phyloP scores from a whole-genome alignment of 2,329 filamentous ascomycete species.

The Magnaporthiopsis incrustans region DNA sequence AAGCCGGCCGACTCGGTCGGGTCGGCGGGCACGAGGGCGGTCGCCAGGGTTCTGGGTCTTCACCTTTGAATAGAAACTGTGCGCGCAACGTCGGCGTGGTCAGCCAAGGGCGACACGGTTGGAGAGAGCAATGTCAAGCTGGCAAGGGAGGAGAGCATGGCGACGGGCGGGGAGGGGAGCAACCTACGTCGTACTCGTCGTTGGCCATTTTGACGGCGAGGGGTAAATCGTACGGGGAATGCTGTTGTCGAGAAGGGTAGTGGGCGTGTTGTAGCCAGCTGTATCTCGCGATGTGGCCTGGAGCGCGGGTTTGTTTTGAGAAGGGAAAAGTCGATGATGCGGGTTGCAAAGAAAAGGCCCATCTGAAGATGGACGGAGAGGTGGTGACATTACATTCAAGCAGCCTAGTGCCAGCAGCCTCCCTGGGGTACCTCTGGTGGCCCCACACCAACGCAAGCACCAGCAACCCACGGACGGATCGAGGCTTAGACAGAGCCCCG shows the following conservation, averaged over 20 bases:
- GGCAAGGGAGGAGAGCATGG: constrained; percentile 2
- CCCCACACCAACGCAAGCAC: not conserved
- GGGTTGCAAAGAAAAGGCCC: not conserved
- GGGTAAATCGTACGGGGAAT: not conserved
- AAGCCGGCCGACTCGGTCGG: constrained; percentile 9
- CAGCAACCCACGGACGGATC: not conserved
- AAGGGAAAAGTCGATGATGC: not conserved
- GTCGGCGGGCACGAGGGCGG: not conserved
- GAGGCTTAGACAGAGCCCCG: not conserved
- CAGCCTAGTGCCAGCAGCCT: not conserved
- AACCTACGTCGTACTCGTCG: constrained; percentile 98
- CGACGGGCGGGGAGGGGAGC: constrained; percentile 15
- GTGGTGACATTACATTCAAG: not conserved
- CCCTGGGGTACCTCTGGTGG: not conserved
- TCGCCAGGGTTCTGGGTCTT: constrained; percentile 14
- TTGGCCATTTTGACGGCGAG: constrained; percentile 70
- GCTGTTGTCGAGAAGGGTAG: not conserved
- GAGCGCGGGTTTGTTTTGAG: not conserved
- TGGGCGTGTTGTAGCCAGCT: not conserved
- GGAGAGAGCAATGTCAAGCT: constrained; percentile 11
- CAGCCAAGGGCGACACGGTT: constrained; percentile 14
- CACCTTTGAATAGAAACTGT: constrained; percentile 99
- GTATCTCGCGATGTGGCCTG: not conserved
- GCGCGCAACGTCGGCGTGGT: constrained; percentile 17
- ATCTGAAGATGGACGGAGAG: not conserved